These are phyloP conservation scores for Amanita brunnescens DNA, from an alignment of 768 basidiomycete species.

Conservation along the genomic window DNA sequence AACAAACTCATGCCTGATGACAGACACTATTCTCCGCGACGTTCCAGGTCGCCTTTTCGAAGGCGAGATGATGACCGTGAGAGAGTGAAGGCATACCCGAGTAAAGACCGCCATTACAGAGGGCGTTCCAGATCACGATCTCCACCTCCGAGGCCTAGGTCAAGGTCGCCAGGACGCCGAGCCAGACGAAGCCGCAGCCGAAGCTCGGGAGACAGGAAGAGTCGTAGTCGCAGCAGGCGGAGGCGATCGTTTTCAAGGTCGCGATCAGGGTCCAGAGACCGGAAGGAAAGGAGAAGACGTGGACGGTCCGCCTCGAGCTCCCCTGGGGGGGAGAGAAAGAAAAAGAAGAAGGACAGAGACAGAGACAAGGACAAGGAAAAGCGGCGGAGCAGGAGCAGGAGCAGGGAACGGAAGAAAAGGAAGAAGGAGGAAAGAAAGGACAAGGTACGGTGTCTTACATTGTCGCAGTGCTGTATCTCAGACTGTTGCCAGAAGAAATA, in stretches of 20 bases:
- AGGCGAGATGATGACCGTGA: constrained; percentile 1
- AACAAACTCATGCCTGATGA: constrained; percentile 5
- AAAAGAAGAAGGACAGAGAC: constrained; percentile 29
- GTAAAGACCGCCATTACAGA: background rate
- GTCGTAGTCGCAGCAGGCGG: constrained; percentile 22
- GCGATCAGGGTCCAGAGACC: constrained; percentile 25
- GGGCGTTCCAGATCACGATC: constrained; percentile 6
- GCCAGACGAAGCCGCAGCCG: background rate
- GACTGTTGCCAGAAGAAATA: constrained; percentile 37
- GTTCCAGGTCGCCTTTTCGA: constrained; percentile 3
- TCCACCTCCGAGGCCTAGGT: constrained; percentile 15
- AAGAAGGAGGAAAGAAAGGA: constrained; percentile 62
- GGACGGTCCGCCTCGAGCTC: constrained; percentile 28
- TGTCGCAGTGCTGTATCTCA: background rate
- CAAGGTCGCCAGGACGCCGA: constrained; percentile 11
- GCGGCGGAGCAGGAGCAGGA: constrained; percentile 37
- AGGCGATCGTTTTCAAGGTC: constrained; percentile 21
- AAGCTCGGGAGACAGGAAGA: constrained; percentile 2
- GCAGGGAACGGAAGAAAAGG: constrained; percentile 35
- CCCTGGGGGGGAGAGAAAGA: constrained; percentile 32
- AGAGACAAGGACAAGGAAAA: too few relatives aligned
- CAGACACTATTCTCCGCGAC: constrained; percentile 2
- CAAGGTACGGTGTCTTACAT: constrained; percentile 27
- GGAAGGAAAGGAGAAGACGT: constrained; percentile 10
- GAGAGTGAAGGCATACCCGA: background rate